phyloP scores from a whole-genome alignment of 1,284 basidiomycete genomes.

The Xerocomus minutiporus region DNA sequence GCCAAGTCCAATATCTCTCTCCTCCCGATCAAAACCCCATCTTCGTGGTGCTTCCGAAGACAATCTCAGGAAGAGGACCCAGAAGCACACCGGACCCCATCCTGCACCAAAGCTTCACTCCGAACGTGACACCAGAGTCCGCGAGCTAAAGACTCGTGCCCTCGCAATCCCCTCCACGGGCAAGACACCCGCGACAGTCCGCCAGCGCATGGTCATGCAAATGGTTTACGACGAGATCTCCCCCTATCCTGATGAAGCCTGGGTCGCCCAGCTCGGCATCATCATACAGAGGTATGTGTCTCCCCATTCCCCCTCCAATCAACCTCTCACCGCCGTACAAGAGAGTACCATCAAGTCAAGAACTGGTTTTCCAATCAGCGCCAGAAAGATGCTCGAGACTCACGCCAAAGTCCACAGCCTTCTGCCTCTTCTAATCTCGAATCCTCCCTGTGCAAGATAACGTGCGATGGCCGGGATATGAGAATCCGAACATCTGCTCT shows the following conservation, averaged over 20 bases:
- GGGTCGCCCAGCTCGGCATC: slow-evolving; percentile 44
- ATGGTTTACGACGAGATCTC: slow-evolving; percentile 60
- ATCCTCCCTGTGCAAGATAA: slow-evolving; percentile 33
- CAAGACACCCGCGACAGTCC: slow-evolving; percentile 52
- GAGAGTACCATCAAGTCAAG: slow-evolving; percentile 53
- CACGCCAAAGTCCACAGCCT: slow-evolving; percentile 35
- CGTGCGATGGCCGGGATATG: slow-evolving; percentile 42
- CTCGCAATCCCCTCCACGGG: slow-evolving; percentile 47
- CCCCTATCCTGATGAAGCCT: slow-evolving; percentile 53
- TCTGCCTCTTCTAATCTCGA: slow-evolving; percentile 27
- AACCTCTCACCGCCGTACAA: slow-evolving; percentile 24
- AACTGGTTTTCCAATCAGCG: slow-evolving; percentile 61
- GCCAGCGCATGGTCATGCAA: slow-evolving; percentile 49
- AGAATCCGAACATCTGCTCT: slow-evolving; percentile 45
- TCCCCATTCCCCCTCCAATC: background rate
- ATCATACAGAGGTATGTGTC: slow-evolving; percentile 44
- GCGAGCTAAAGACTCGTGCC: slow-evolving; percentile 41
- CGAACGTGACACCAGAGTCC: slow-evolving; percentile 31
- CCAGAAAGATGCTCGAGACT: slow-evolving; percentile 41
- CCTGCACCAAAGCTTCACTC: slow-evolving; percentile 19
- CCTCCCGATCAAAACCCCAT: slow-evolving; percentile 27
- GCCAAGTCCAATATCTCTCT: slow-evolving; percentile 17
- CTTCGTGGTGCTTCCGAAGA: slow-evolving; percentile 26
- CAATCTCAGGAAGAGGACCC: slow-evolving; percentile 26
- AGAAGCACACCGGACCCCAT: slow-evolving; percentile 21